These are phyloP conservation scores for Sphenostylis stenocarpa DNA, from an alignment of 306 rosid genomes.

Conservation along the genomic window DNA sequence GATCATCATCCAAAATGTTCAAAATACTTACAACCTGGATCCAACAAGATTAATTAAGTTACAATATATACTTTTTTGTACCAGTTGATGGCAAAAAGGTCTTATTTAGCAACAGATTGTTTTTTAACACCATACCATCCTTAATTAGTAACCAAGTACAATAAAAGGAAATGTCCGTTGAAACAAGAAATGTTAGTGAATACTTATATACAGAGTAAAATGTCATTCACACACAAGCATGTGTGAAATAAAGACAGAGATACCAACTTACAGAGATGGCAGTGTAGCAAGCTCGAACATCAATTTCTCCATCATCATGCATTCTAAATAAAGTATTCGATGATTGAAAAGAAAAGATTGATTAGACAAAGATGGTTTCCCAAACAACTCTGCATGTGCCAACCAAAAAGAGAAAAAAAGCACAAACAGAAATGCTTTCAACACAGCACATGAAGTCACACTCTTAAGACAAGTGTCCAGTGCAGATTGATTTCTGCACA, in stretches of 20 bases:
- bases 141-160: not conserved
- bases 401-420: slow-evolving; percentile 7
- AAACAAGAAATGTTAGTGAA: not conserved
- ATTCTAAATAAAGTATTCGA: slow-evolving; percentile 50
- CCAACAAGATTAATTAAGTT: slow-evolving; percentile 32
- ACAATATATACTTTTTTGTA: not conserved
- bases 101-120: not conserved
- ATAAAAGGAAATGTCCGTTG: slow-evolving; percentile 2
- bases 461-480: not conserved
- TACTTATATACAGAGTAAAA: slow-evolving; percentile 28
- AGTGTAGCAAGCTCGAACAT: slow-evolving; percentile 93
- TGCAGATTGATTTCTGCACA: slow-evolving; percentile 17
- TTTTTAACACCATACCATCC: slow-evolving; percentile 1
- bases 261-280: slow-evolving; percentile 82
- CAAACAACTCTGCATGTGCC: slow-evolving; percentile 8
- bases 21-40: slow-evolving; percentile 84
- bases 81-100: not conserved
- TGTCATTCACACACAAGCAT: not conserved
- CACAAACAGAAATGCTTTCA: slow-evolving; percentile 8
- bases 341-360: slow-evolving; percentile 3
- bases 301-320: slow-evolving; percentile 94
- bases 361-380: slow-evolving; percentile 7
- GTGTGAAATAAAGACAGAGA: not conserved
- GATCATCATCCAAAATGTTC: slow-evolving; percentile 81
- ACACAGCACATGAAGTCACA: slow-evolving; percentile 10